Evolutionary conservation across 2,329 filamentous ascomycete species (phyloP).

Genomic region (Lasiodiplodia theobromae): DNA sequence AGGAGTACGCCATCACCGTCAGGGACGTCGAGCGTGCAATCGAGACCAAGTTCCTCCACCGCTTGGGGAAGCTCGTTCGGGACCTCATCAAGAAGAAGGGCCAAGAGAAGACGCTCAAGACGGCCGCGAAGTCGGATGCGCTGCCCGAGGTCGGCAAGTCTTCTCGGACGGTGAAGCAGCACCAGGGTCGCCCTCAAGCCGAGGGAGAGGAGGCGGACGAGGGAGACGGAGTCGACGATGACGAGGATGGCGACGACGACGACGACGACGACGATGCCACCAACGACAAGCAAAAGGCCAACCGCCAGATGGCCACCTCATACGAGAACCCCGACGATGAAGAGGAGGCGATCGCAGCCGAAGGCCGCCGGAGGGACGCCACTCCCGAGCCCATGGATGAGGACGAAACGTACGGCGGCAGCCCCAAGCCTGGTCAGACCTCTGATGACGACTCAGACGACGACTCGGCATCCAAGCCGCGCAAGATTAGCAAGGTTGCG

Average conservation of each 20-base stretch:
- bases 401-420: conserved; percentile 61
- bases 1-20: conserved; percentile 83
- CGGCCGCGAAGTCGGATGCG: conserved; percentile 63
- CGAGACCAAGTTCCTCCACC: conserved; percentile 79
- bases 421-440: conserved; percentile 48
- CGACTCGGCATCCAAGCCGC: conserved; percentile 48
- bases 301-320: conserved; percentile 81
- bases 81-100: conserved; percentile 82
- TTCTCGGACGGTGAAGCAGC: conserved; percentile 61
- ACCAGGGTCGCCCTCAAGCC: conserved; percentile 53
- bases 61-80: conserved; percentile 72
- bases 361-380: conserved; percentile 64
- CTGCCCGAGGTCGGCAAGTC: conserved; percentile 78
- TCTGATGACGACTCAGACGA: conserved; percentile 39
- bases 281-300: conserved; percentile 74
- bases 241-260: conserved; percentile 72
- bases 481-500: conserved; percentile 36
- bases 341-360: conserved; percentile 75
- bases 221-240: conserved; percentile 65
- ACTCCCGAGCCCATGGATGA: conserved; percentile 64
- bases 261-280: conserved; percentile 77
- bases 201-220: conserved; percentile 62
- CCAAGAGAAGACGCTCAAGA: conserved; percentile 62
- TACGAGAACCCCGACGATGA: conserved; percentile 95
- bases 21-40: conserved; percentile 80